These are phyloP conservation scores for Xerocomus nothofagi DNA, from an alignment of 1,284 basidiomycete species.

Conservation along the genomic window DNA sequence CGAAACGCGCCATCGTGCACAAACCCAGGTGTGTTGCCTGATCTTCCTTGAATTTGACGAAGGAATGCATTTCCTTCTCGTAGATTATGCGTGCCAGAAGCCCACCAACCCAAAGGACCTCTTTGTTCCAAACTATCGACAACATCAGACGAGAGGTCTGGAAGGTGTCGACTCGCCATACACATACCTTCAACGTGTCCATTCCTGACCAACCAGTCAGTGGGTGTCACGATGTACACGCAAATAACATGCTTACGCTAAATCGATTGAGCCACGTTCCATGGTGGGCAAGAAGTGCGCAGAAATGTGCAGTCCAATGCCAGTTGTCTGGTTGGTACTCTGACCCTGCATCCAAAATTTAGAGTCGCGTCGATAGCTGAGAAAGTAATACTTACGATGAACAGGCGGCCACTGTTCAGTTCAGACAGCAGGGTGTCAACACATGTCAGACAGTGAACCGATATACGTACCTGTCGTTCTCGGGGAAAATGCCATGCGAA, in stretches of 20 bases:
- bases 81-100: slow-evolving; percentile 83
- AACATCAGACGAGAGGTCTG: neutral
- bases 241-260: slow-evolving; percentile 57
- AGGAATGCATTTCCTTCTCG: slow-evolving; percentile 71
- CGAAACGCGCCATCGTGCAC: slow-evolving; percentile 86
- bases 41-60: slow-evolving; percentile 39
- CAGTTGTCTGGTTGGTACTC: slow-evolving; percentile 88
- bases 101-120: slow-evolving; percentile 81
- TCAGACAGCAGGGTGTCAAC: neutral
- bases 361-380: neutral
- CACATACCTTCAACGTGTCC: slow-evolving; percentile 66
- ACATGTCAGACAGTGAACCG: neutral
- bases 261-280: slow-evolving; percentile 90
- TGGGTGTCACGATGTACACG: neutral
- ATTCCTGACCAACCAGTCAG: slow-evolving; percentile 48
- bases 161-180: neutral
- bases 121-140: slow-evolving; percentile 77
- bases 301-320: slow-evolving; percentile 87
- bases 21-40: slow-evolving; percentile 60
- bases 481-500: slow-evolving; percentile 13
- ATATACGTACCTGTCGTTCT: slow-evolving; percentile 5
- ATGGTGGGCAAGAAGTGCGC: slow-evolving; percentile 95
- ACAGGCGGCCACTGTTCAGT: slow-evolving; percentile 45
- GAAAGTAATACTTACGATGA: slow-evolving; percentile 57
- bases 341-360: slow-evolving; percentile 52